These are phyloP conservation scores for Parastagonospora avenae DNA, from an alignment of 2,329 filamentous ascomycete species.

Conservation along the genomic window DNA sequence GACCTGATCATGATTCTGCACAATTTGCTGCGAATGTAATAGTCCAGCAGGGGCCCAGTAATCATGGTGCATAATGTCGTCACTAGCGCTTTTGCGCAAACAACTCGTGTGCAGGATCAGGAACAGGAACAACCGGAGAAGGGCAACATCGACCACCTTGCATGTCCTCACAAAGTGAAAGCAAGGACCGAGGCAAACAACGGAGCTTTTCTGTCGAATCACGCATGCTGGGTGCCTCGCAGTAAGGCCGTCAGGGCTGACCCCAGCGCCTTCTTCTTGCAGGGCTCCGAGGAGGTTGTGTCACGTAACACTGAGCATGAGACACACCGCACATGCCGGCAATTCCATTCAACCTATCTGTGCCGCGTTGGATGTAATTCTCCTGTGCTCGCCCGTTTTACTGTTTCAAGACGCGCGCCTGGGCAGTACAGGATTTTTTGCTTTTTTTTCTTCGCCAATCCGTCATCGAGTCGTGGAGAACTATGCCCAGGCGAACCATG, in stretches of 20 bases:
- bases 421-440: not conserved
- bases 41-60: conserved; percentile 1
- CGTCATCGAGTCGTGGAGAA: not conserved
- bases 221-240: not conserved
- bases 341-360: not conserved
- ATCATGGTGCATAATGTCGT: conserved; percentile 16
- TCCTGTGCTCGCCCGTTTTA: too few species aligned
- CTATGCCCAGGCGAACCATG: too few species aligned
- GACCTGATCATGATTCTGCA: not conserved
- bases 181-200: conserved; percentile 4
- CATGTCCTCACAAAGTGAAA: not conserved
- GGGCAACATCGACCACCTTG: too few species aligned
- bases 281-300: not conserved
- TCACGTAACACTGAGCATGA: conserved; percentile 7
- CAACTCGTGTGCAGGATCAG: not conserved
- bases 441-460: conserved; percentile 3
- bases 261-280: not conserved
- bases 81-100: conserved; percentile 4
- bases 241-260: not conserved
- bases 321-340: conserved; percentile 8
- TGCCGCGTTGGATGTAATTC: too few species aligned
- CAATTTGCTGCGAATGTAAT: not conserved
- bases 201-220: conserved; percentile 1
- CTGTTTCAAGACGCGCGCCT: too few species aligned
- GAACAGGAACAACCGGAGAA: not conserved